Percentiles rank a stretch among this genome's conserved stretches.
Conservation (phyloP, 768 basidiomycete species). For the Calocybe cyanea region DNA sequence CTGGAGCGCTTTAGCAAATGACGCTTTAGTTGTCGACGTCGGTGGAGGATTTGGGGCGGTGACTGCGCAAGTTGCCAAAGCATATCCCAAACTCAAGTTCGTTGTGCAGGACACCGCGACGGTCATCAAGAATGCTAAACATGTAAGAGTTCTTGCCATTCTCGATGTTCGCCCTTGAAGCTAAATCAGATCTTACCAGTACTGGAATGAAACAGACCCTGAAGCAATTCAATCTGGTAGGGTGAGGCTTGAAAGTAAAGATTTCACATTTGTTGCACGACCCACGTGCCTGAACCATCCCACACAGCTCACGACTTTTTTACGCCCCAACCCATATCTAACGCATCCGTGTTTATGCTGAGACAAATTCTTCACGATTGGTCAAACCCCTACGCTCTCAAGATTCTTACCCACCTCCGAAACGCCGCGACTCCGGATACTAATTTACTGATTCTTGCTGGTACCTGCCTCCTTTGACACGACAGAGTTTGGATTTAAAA, state of each 20-base stretch:
- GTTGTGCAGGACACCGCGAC: slow-evolving; percentile 23
- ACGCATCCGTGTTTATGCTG: slow-evolving; percentile 34
- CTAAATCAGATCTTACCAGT: neutral
- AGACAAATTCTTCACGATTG: slow-evolving; percentile 36
- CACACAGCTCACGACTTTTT: slow-evolving; percentile 34
- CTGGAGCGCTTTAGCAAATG: slow-evolving; percentile 19
- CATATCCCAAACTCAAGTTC: slow-evolving; percentile 16
- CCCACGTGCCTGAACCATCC: neutral
- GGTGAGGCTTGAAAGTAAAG: neutral
- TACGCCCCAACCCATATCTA: slow-evolving; percentile 27
- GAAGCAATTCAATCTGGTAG: slow-evolving; percentile 2
- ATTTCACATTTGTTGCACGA: neutral
- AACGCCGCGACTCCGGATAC: slow-evolving; percentile 28
- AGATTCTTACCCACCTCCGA: slow-evolving; percentile 31
- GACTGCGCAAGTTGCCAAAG: slow-evolving; percentile 17
- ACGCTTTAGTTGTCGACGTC: slow-evolving; percentile 25
- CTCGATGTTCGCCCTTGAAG: neutral
- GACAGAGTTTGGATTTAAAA: no score
- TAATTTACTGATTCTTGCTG: slow-evolving; percentile 34
- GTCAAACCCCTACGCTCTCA: slow-evolving; percentile 25
- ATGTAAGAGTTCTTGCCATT: neutral
- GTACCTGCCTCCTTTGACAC: no score
- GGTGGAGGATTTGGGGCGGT: slow-evolving; percentile 24
- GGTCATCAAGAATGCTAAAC: slow-evolving; percentile 13
- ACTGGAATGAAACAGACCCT: slow-evolving; percentile 7